These are phyloP conservation scores for Arachis hypogaea DNA, from an alignment of 306 rosid species.

Conservation along the genomic window DNA sequence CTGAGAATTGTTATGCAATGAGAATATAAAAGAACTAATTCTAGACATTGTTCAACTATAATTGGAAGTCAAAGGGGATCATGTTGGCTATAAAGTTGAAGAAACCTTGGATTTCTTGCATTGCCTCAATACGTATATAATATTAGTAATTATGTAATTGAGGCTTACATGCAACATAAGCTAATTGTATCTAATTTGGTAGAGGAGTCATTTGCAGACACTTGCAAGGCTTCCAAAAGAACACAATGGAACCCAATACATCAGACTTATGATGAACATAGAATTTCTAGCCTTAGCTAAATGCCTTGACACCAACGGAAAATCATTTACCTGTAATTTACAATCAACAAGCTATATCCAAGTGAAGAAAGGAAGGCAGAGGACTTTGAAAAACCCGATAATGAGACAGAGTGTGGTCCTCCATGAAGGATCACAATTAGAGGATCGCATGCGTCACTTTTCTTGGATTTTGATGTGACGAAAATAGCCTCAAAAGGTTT, in stretches of 20 bases:
- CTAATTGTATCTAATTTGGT: neutral
- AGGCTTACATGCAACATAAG: neutral
- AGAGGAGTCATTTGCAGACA: neutral
- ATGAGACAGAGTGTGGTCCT: constrained; percentile 72
- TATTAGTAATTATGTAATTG: too few relatives aligned
- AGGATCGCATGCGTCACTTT: constrained; percentile 63
- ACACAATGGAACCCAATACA: neutral
- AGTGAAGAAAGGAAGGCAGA: constrained; percentile 77
- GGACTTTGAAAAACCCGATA: constrained; percentile 79
- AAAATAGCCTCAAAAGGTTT: constrained; percentile 84
- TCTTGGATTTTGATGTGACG: constrained; percentile 66
- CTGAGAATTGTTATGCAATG: constrained; percentile 57
- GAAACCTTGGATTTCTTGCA: too few relatives aligned
- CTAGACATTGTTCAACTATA: constrained; percentile 31
- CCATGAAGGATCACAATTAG: constrained; percentile 85
- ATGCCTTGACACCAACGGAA: constrained; percentile 23
- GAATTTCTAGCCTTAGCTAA: neutral
- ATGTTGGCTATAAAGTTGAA: too few relatives aligned
- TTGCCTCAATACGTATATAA: too few relatives aligned
- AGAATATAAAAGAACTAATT: constrained; percentile 12
- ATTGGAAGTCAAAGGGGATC: constrained; percentile 13
- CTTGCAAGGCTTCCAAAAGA: constrained; percentile 18
- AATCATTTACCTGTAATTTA: constrained; percentile 76
- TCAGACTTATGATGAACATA: too few relatives aligned
- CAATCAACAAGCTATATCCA: constrained; percentile 80